Base-by-base conservation (phyloP, 2,329 filamentous ascomycete genomes). In the Monilinia fructigena region DNA sequence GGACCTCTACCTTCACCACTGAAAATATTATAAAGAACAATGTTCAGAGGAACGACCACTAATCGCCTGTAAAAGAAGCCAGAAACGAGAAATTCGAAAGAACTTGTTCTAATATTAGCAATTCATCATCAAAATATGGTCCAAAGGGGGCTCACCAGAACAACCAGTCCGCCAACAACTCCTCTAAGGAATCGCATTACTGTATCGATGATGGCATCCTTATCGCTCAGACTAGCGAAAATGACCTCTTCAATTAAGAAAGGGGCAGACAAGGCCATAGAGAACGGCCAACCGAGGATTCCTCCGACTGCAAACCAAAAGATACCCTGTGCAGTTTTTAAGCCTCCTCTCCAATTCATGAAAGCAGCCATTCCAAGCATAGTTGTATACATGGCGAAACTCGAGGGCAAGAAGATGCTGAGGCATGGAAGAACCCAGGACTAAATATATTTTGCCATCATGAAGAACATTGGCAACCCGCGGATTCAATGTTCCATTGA, bases 1-100 rank as follows among this genome's bases (percentile, higher is more conserved):
- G 95, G 95, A 0, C 94, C 95, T 75, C 82, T 84, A 42, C 88
- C 91, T 0, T 86, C 85, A 8, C 87, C 87, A 10, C 91, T 90
- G 76, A 99, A 94, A 54, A 99, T 86, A 76, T 99, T 99, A 83
- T 99, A 99, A 70, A 89, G 86, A 74, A 99, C 88, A 74, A 99
- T 98, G 75, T 97, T 97, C 83, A 92, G 90, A 0, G 93, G 88
- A 8, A 97, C 92, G 50, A 93, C 78, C 4, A 87, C 88, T 8
- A 90, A 71, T 74, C 91, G 91, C 70, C 86, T 88, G 79, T 97
- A 98, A 77, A 97, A 97, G 75, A 92, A 90, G 18, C 88, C 85
- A 74, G 97, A 95, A 72, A 96, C 80, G 7, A 81, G 79, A 7
- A 89, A 82, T 75, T 97, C 92, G 2, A 88, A 88, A 71, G 52